A percentile compares a stretch with the other conserved stretches of the same genome.
These are phyloP conservation scores for Phytopythium boreale DNA, from an alignment of 352 stramenopile species.

Conservation along the genomic window DNA sequence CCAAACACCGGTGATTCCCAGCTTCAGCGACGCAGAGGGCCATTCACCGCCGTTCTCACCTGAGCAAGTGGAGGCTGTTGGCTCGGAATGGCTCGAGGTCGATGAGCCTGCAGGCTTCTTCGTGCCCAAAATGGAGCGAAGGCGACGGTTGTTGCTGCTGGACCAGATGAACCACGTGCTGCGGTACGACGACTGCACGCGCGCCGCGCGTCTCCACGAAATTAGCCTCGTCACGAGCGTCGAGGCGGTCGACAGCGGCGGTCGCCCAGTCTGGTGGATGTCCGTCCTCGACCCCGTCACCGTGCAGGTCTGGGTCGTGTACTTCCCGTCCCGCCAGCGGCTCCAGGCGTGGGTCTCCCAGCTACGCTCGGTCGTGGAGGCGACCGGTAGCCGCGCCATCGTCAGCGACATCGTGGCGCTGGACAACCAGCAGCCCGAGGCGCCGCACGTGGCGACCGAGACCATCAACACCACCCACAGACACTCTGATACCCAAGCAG, in stretches of 20 bases:
- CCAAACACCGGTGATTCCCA: neutral
- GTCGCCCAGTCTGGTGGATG: slow-evolving; percentile 55
- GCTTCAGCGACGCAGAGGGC: neutral
- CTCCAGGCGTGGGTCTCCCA: slow-evolving; percentile 42
- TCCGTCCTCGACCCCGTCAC: slow-evolving; percentile 49
- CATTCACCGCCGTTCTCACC: neutral
- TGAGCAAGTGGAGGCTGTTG: neutral
- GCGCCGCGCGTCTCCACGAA: slow-evolving; percentile 49
- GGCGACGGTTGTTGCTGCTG: slow-evolving; percentile 42
- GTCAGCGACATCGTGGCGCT: slow-evolving; percentile 42
- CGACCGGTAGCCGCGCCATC: slow-evolving; percentile 26
- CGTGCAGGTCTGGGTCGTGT: slow-evolving; percentile 61
- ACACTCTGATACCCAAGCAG: neutral
- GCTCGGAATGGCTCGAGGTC: slow-evolving; percentile 49
- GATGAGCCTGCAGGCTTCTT: slow-evolving; percentile 56
- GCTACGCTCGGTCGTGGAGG: slow-evolving; percentile 31
- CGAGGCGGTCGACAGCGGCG: slow-evolving; percentile 32
- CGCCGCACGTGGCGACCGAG: neutral
- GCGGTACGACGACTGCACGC: slow-evolving; percentile 51
- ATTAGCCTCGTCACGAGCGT: slow-evolving; percentile 61
- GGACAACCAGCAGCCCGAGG: slow-evolving; percentile 4
- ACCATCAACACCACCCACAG: neutral
- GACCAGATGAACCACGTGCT: slow-evolving; percentile 59
- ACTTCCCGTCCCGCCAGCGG: slow-evolving; percentile 42
- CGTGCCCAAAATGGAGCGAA: slow-evolving; percentile 35